Conservation (phyloP, 176 grass and related monocot species). For the Echinochloa phyllopogon region DNA sequence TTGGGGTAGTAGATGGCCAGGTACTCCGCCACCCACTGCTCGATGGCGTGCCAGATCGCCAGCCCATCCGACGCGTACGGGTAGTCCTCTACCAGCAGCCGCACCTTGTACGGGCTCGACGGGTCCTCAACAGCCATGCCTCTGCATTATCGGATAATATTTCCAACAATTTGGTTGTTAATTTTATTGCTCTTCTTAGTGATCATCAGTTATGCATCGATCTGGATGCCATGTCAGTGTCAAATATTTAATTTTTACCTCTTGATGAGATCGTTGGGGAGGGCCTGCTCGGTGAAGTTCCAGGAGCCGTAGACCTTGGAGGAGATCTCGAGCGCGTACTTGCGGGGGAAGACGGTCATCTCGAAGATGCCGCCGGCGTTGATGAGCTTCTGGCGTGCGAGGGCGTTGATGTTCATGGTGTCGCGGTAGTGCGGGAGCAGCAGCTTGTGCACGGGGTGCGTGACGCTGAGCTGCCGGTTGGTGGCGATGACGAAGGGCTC, state of each 20-base stretch:
- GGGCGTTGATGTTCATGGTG: conserved; percentile 40
- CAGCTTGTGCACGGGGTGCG: conserved; percentile 33
- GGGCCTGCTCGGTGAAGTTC: conserved; percentile 13
- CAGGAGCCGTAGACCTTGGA: conserved; percentile 1
- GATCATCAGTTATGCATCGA: no score
- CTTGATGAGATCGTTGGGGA: conserved; percentile 16
- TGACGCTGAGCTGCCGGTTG: conserved; percentile 32
- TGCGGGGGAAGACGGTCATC: conserved; percentile 44
- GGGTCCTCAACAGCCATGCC: conserved; percentile 35
- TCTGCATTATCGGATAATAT: background rate
- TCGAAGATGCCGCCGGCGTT: conserved; percentile 54
- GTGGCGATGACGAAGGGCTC: conserved; percentile 29
- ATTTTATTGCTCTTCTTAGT: no score
- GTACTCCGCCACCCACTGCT: conserved; percentile 58
- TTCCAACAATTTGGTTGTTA: no score
- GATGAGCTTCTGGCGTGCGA: conserved; percentile 51
- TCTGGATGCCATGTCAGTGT: no score
- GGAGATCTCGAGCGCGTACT: conserved; percentile 41
- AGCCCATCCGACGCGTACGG: conserved; percentile 53
- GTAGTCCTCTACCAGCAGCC: conserved; percentile 40
- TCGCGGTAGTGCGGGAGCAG: conserved; percentile 30
- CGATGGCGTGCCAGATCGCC: conserved; percentile 59
- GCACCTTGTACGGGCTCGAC: conserved; percentile 49
- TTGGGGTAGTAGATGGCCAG: conserved; percentile 56
- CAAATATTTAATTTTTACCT: background rate